phyloP scores from a whole-genome alignment of 257 asterid species.

The Solanum appendiculatum region DNA sequence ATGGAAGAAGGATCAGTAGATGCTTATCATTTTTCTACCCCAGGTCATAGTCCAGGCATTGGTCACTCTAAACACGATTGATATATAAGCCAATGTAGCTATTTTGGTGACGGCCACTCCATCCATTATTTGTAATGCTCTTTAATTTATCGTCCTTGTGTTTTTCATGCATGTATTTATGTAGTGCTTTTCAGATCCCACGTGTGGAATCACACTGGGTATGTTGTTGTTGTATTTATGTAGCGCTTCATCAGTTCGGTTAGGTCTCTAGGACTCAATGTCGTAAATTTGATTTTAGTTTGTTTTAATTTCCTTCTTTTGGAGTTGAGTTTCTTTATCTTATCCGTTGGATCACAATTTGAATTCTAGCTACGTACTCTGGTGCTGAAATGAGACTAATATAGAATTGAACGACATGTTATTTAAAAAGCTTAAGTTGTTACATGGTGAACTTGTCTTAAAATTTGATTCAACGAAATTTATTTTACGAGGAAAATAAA shows the following conservation, averaged over 20 bases:
- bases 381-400: background rate
- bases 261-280: background rate
- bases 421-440: too few species aligned
- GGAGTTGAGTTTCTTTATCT: background rate
- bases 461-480: background rate
- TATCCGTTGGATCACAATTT: background rate
- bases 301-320: background rate
- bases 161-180: background rate
- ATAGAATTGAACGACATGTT: background rate
- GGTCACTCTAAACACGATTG: conserved; percentile 63
- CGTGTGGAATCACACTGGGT: background rate
- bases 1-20: conserved; percentile 32
- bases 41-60: conserved; percentile 81
- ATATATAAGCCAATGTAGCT: background rate
- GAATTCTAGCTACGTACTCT: background rate
- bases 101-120: background rate
- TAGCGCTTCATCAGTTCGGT: background rate
- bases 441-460: background rate
- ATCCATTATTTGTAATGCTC: background rate
- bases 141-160: background rate
- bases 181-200: background rate
- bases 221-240: background rate
- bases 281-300: background rate
- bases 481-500: too few species aligned
- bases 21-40: conserved; percentile 45